Evolutionary conservation across 176 grass and related monocot genomes (phyloP), one percentile per base, ranked within the genome.

Genomic region (Oryza rufipogon): DNA sequence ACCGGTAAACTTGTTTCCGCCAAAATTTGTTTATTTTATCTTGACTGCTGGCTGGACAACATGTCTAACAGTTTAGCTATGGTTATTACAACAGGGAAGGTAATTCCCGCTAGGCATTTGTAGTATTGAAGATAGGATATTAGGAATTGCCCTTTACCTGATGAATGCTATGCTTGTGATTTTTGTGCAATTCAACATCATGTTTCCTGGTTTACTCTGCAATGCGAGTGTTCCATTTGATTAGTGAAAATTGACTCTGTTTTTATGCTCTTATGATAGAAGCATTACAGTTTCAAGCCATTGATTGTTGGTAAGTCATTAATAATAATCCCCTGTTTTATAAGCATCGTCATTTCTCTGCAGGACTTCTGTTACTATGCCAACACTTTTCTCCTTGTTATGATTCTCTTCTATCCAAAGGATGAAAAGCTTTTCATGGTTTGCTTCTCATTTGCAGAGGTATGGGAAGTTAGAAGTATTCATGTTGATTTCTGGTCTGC

Each of bases 291-390:
- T 39, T 77, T 11, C 34, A 33, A 45, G 60, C 2, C 9, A 52
- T 75, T 38, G 3, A 45, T 15, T 81, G 32, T 78, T 52, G 26
- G 70, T 66, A 30, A 38, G 46, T 84, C 48, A 15, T 80, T 71
- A 33, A 54, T 73, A 17, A 66, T 56, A 45, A 11, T 54, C 16
- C 41, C 56, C 1, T 52, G 20, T 38, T 49, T 81, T 86, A 52
- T 41, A 77, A 65, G 15, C 22, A 64, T 51, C 46, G 9, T 63
- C 81, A 66, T 54, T 22, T 23, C 47, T 92, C 46, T 91, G 63
- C 93, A 98, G 93, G 96, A 98, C 28, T 98, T 98, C 56, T 98
- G 96, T 77, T 98, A 98, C 80, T 98, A 98, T 85, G 96, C 96
- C 71, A 98, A 98, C 81, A 96, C 96, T 83, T 87, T 98, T 71